Conservation (phyloP, 1,139 yeast genomes). For the Geotrichum bryndzae region DNA sequence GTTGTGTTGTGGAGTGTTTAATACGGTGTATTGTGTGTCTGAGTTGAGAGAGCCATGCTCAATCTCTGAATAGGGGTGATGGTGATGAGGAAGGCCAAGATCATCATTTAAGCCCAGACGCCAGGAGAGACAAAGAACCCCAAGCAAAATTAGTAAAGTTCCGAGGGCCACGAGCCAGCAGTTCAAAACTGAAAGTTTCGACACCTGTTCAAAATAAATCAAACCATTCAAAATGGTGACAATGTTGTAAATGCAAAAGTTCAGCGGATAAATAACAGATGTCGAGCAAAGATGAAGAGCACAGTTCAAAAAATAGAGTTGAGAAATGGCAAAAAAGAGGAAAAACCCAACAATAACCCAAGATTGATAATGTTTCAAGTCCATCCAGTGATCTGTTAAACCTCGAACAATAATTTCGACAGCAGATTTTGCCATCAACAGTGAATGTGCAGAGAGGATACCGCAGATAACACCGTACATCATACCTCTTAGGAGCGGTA, state of each 20-base stretch:
- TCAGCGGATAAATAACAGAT: slow-evolving; percentile 73
- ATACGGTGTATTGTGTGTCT: not conserved
- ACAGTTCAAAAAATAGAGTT: slow-evolving; percentile 65
- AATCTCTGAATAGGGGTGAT: slow-evolving; percentile 7
- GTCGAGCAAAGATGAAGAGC: slow-evolving; percentile 72
- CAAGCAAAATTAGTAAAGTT: slow-evolving; percentile 44
- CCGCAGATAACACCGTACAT: slow-evolving; percentile 70
- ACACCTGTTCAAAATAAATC: slow-evolving; percentile 52
- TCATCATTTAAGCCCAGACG: slow-evolving; percentile 27
- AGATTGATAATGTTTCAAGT: slow-evolving; percentile 35
- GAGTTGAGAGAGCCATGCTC: not conserved
- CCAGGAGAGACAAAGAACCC: slow-evolving; percentile 51
- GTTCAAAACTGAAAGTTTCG: slow-evolving; percentile 37
- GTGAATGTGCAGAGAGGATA: slow-evolving; percentile 75
- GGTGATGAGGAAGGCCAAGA: slow-evolving; percentile 14
- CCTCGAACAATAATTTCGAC: slow-evolving; percentile 54
- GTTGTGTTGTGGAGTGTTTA: not conserved
- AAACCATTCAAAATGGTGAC: slow-evolving; percentile 69
- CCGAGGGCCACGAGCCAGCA: slow-evolving; percentile 47
- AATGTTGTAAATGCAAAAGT: slow-evolving; percentile 77
- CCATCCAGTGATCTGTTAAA: slow-evolving; percentile 31
- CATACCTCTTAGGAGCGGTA: slow-evolving; percentile 41
- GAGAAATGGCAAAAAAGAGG: slow-evolving; percentile 64
- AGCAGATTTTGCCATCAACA: slow-evolving; percentile 75
- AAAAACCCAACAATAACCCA: slow-evolving; percentile 54